Evolutionary conservation across 2,329 filamentous ascomycete genomes (phyloP).

Genomic region (Ophiostoma ulmi): DNA sequence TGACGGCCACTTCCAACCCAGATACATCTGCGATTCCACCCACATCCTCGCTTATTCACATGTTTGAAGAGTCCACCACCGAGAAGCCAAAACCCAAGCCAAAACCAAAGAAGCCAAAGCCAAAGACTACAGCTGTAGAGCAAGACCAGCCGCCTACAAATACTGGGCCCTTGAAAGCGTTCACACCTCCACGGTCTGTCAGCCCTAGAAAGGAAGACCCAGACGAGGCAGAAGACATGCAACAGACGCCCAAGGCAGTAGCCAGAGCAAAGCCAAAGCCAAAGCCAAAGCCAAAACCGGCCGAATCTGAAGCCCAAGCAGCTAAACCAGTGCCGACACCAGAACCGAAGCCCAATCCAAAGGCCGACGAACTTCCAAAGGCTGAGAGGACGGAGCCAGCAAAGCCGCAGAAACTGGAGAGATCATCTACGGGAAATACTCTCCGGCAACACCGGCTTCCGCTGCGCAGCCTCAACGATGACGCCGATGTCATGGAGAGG

Average conservation of each 20-base stretch:
- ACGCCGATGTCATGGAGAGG: constrained; percentile 16
- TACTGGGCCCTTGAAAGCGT: constrained; percentile 25
- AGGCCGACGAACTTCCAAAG: neutral
- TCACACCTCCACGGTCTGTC: constrained; percentile 34
- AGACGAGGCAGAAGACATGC: neutral
- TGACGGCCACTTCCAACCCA: neutral
- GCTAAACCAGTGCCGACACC: neutral
- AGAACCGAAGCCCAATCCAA: neutral
- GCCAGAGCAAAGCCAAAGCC: neutral
- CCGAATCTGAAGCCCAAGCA: neutral
- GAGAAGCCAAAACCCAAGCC: constrained; percentile 28
- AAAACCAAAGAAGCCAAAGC: neutral
- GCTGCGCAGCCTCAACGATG: constrained; percentile 19
- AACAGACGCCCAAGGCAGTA: neutral
- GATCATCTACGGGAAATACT: neutral
- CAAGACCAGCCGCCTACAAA: neutral
- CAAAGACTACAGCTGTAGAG: neutral
- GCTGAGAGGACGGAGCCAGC: neutral
- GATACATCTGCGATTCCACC: constrained; percentile 58
- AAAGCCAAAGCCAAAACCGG: neutral
- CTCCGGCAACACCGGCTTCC: constrained; percentile 12
- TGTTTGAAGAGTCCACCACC: constrained; percentile 55
- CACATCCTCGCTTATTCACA: constrained; percentile 59
- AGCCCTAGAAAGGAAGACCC: constrained; percentile 26
- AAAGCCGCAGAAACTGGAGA: neutral